Conservation (phyloP, 345 rosid species). For the Eucalyptus curtisii region DNA sequence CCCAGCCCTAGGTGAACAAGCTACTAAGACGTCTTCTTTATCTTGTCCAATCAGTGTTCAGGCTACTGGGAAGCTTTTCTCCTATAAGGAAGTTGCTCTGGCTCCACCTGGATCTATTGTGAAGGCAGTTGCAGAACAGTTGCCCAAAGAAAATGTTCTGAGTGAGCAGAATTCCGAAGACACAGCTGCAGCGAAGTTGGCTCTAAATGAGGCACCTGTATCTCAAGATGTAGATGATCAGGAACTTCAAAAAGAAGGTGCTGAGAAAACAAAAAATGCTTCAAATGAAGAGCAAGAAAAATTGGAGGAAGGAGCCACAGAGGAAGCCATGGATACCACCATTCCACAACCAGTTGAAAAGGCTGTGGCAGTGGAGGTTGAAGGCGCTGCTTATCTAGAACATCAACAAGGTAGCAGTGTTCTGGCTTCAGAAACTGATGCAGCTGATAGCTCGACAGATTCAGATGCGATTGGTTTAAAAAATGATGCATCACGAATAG, state of each 20-base stretch:
- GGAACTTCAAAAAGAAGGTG: slow-evolving; percentile 13
- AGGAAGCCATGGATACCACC: background rate
- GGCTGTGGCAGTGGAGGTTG: slow-evolving; percentile 5
- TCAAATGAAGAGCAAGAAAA: slow-evolving; percentile 12
- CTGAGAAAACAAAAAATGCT: slow-evolving; percentile 8
- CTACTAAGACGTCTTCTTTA: slow-evolving; percentile 30
- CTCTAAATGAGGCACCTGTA: background rate
- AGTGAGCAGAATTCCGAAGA: slow-evolving; percentile 12
- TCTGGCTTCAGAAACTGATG: slow-evolving; percentile 1
- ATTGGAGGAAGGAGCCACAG: slow-evolving; percentile 3
- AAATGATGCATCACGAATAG: slow-evolving; percentile 3
- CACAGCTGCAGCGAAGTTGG: slow-evolving; percentile 19
- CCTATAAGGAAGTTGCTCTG: slow-evolving; percentile 97
- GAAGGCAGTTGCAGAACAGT: slow-evolving; percentile 69
- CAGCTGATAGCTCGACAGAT: slow-evolving; percentile 8
- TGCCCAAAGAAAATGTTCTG: slow-evolving; percentile 33
- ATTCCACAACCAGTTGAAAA: background rate
- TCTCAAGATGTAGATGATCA: slow-evolving; percentile 15
- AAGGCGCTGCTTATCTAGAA: slow-evolving; percentile 9
- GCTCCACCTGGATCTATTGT: slow-evolving; percentile 97
- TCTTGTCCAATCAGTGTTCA: slow-evolving; percentile 47
- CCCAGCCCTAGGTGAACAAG: slow-evolving; percentile 42
- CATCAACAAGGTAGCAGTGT: background rate
- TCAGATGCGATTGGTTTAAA: slow-evolving; percentile 1
- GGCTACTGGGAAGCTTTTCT: slow-evolving; percentile 80